Evolutionary conservation across 345 rosid genomes (phyloP).

Genomic region (Clausena lansium): DNA sequence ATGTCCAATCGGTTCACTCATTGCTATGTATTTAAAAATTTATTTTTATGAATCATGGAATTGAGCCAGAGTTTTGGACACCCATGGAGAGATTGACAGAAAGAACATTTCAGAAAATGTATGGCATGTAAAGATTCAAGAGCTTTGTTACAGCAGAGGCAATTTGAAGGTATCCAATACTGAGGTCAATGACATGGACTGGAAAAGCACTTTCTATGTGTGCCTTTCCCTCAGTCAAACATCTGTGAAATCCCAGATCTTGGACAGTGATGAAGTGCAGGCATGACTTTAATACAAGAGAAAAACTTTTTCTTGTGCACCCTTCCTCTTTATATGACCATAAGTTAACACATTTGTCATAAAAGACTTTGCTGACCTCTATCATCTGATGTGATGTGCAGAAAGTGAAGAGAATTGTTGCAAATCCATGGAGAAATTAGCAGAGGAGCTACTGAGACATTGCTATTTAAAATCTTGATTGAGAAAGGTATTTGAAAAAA

Average conservation of each 20-base stretch:
- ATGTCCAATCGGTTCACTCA: not conserved
- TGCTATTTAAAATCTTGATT: constrained; percentile 77
- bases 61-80: constrained; percentile 70
- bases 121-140: constrained; percentile 90
- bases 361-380: too few species aligned
- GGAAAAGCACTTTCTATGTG: constrained; percentile 83
- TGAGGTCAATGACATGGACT: constrained; percentile 78
- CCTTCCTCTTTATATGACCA: too few species aligned
- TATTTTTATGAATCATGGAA: constrained; percentile 68
- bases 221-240: constrained; percentile 70
- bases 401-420: constrained; percentile 82
- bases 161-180: constrained; percentile 50
- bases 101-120: constrained; percentile 76
- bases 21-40: too few species aligned
- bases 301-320: too few species aligned
- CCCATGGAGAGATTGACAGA: constrained; percentile 66
- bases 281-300: too few species aligned
- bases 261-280: constrained; percentile 63
- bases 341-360: too few species aligned
- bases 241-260: constrained; percentile 73
- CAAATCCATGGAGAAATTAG: constrained; percentile 74
- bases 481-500: constrained; percentile 73
- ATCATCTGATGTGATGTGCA: constrained; percentile 23
- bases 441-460: constrained; percentile 74
- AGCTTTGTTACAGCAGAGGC: constrained; percentile 62